Evolutionary conservation across 495 filamentous ascomycete genomes (phyloP), one percentile per base, ranked within the genome.

Genomic region (Trichoderma parareesei): DNA sequence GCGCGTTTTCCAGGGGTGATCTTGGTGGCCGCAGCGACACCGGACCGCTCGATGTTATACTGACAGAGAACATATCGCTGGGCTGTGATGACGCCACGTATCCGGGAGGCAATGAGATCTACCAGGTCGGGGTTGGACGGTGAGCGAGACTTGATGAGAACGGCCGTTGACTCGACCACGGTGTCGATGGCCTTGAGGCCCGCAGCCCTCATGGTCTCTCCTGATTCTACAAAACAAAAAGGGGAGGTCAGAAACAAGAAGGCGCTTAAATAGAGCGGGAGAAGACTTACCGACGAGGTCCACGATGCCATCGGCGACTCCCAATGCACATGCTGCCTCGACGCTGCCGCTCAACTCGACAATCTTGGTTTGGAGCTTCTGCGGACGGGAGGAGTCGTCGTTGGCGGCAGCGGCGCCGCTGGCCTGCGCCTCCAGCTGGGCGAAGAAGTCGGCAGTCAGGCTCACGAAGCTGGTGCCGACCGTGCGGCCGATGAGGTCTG

Each of bases 121-220:
- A 97, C 88, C 64, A 97, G 81, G 18, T 84, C 79, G 3, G 80
- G 84, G 74, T 94, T 89, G 68, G 88, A 88, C n/a, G 93, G 87
- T 67, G 86, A 81, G 68, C 88, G 93, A 41, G 93, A 96, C 77
- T 93, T 93, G 79, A 98, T 92, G 42, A 98, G 84, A 37, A 97
- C 84, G 35, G 94, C 92, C 4, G 86, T 91, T 64, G 88, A 91
- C 63, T 89, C 86, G 38, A 97, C 81, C 18, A 98, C 92, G 2
- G 94, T 98, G 67, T 92, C 92, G 71, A 98, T 97, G 66, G 95
- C 85, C 75, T 94, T 95, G 53, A 98, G 82, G n/a, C 95, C 95
- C 42, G 93, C 93, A 3, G 92, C 94, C 71, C 88, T 91, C 94
- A 98, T 98, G 11, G 94, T 98, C 72, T 97, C 93, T 60, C 94